Percentiles rank a stretch among this genome's conserved stretches.
Conservation (phyloP, 2,329 filamentous ascomycete genomes). For the Pseudogymnoascus sp. region DNA sequence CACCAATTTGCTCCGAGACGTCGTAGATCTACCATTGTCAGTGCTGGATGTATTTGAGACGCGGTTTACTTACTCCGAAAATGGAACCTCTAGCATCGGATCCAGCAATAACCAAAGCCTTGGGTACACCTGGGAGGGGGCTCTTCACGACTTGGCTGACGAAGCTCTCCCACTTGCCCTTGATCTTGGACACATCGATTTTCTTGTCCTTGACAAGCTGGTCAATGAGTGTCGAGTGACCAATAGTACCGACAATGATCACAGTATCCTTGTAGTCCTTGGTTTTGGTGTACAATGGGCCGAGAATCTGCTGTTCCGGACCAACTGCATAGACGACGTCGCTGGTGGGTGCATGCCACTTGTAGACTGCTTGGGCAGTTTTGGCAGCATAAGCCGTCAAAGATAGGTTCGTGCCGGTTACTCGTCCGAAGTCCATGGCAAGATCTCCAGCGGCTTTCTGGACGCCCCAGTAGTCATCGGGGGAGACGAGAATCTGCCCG, state of each 20-base stretch:
- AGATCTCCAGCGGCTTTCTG: slow-evolving; percentile 62
- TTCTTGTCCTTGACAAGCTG: slow-evolving; percentile 47
- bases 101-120: slow-evolving; percentile 61
- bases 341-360: not conserved
- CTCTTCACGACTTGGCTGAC: slow-evolving; percentile 50
- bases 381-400: slow-evolving; percentile 24
- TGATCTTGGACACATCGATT: slow-evolving; percentile 50
- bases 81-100: slow-evolving; percentile 62
- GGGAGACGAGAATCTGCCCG: slow-evolving; percentile 49
- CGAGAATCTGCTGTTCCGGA: slow-evolving; percentile 37
- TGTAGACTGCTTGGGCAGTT: not conserved
- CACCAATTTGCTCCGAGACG: slow-evolving; percentile 36
- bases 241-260: slow-evolving; percentile 64
- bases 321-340: slow-evolving; percentile 34
- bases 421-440: slow-evolving; percentile 62
- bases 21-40: not conserved
- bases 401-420: slow-evolving; percentile 59
- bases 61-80: slow-evolving; percentile 47
- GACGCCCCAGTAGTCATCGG: slow-evolving; percentile 60
- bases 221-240: slow-evolving; percentile 57
- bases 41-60: not conserved
- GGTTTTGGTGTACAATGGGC: slow-evolving; percentile 41
- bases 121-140: slow-evolving; percentile 49
- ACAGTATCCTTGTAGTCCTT: slow-evolving; percentile 27
- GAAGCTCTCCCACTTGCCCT: slow-evolving; percentile 66